Conservation (phyloP, 306 rosid species). For the Vicia faba region DNA sequence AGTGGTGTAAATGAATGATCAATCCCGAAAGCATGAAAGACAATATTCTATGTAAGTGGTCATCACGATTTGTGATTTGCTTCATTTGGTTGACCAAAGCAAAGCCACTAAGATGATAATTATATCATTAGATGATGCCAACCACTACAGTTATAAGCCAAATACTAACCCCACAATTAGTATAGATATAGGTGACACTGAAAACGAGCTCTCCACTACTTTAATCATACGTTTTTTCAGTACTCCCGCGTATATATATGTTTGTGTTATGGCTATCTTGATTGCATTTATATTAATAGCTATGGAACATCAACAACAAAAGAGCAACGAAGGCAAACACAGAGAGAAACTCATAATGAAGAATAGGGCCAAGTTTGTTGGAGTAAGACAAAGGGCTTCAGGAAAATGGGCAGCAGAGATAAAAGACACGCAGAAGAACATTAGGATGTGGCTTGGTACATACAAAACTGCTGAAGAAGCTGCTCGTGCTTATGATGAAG, state of each 20-base stretch:
- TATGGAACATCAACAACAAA: slow-evolving; percentile 39
- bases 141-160: slow-evolving; percentile 32
- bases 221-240: background rate
- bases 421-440: slow-evolving; percentile 79
- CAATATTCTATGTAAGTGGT: slow-evolving; percentile 34
- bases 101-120: slow-evolving; percentile 6
- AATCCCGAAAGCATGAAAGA: background rate
- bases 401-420: slow-evolving; percentile 97
- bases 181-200: background rate
- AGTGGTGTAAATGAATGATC: too few species aligned
- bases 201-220: slow-evolving; percentile 81
- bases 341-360: slow-evolving; percentile 32
- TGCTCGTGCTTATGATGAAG: slow-evolving; percentile 86
- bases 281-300: slow-evolving; percentile 13
- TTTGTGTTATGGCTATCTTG: slow-evolving; percentile 14
- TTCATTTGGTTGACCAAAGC: slow-evolving; percentile 44
- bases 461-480: slow-evolving; percentile 78
- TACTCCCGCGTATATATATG: background rate
- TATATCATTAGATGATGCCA: slow-evolving; percentile 26
- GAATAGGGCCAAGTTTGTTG: slow-evolving; percentile 57
- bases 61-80: slow-evolving; percentile 39
- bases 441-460: slow-evolving; percentile 92
- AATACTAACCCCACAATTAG: slow-evolving; percentile 6
- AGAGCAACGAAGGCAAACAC: slow-evolving; percentile 15
- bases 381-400: slow-evolving; percentile 86